Evolutionary conservation across 208 protist genomes (phyloP).

Genomic region (Vickermania spadyakhi): DNA sequence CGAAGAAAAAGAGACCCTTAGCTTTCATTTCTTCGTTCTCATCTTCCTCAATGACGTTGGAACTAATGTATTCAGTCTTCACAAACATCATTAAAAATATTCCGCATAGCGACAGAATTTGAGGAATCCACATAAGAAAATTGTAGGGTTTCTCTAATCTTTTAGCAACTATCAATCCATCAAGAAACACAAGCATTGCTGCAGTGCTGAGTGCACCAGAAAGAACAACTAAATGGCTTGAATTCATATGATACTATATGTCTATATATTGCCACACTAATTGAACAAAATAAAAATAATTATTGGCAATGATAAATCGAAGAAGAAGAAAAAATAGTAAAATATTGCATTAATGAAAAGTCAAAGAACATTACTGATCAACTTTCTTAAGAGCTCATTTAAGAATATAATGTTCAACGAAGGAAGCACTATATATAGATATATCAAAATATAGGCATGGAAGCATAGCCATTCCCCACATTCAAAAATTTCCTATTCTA

Average conservation of each 20-base stretch:
- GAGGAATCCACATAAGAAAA: slow-evolving; percentile 64
- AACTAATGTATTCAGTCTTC: slow-evolving; percentile 21
- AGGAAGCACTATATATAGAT: too few species aligned
- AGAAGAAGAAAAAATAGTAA: too few species aligned
- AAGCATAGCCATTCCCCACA: too few species aligned
- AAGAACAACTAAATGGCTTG: not conserved
- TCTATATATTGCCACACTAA: too few species aligned
- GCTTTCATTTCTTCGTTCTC: slow-evolving; percentile 18
- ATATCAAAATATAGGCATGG: too few species aligned
- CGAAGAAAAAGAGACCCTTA: slow-evolving; percentile 51
- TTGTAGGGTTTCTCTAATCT: slow-evolving; percentile 31
- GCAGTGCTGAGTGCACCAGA: slow-evolving; percentile 31
- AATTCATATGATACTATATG: not conserved
- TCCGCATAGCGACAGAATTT: slow-evolving; percentile 28
- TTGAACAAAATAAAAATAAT: too few species aligned
- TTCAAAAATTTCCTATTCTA: too few species aligned
- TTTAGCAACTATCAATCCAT: slow-evolving; percentile 45
- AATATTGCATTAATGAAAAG: too few species aligned
- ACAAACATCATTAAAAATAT: slow-evolving; percentile 40
- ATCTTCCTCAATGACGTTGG: slow-evolving; percentile 20
- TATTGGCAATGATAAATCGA: too few species aligned
- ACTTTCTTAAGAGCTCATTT: too few species aligned
- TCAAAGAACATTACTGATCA: too few species aligned
- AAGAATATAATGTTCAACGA: too few species aligned
- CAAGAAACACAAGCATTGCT: slow-evolving; percentile 33